These are phyloP conservation scores for Ilex aquifolium DNA, from an alignment of 257 asterid genomes.

Conservation along the genomic window DNA sequence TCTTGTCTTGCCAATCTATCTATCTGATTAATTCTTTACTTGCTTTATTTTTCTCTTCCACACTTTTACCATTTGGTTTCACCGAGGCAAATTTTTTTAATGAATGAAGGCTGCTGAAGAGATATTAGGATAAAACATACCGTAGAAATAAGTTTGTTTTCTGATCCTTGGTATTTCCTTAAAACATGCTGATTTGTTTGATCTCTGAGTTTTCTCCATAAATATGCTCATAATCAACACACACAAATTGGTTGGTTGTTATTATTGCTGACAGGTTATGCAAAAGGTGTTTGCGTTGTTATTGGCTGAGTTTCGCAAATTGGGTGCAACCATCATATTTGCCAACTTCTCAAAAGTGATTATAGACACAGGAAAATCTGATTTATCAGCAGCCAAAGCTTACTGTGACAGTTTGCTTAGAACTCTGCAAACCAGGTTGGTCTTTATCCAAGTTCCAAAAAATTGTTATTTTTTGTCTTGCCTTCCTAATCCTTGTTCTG, in stretches of 20 bases:
- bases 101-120: neutral
- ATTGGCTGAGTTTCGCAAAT: slow-evolving; percentile 88
- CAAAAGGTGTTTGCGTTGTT: slow-evolving; percentile 88
- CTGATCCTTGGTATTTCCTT: neutral
- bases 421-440: slow-evolving; percentile 75
- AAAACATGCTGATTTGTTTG: neutral
- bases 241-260: neutral
- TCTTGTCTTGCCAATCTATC: neutral
- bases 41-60: neutral
- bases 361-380: slow-evolving; percentile 85
- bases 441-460: slow-evolving; percentile 12
- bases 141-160: no score
- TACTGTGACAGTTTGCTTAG: slow-evolving; percentile 86
- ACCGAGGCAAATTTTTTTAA: neutral
- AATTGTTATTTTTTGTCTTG: slow-evolving; percentile 15
- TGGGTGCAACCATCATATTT: slow-evolving; percentile 76
- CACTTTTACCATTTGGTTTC: neutral
- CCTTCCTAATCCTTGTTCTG: slow-evolving; percentile 1
- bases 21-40: neutral
- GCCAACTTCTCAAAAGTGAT: slow-evolving; percentile 85
- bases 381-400: slow-evolving; percentile 83
- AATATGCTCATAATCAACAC: neutral
- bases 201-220: neutral
- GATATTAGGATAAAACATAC: neutral
- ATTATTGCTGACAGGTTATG: slow-evolving; percentile 63